These are phyloP conservation scores for Miscanthus lutarioriparius DNA, from an alignment of 176 grass and related monocot genomes.

Conservation along the genomic window DNA sequence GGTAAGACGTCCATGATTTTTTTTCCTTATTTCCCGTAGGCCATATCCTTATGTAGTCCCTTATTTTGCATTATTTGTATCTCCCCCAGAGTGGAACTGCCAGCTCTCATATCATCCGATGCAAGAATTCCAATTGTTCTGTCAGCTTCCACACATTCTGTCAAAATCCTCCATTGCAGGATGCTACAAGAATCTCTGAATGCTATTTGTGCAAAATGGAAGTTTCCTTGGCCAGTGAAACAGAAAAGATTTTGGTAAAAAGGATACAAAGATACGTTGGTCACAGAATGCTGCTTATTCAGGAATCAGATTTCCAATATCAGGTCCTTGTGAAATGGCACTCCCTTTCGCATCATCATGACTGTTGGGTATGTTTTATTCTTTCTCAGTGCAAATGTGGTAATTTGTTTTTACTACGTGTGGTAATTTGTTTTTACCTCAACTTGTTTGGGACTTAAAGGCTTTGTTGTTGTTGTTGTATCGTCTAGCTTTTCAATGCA, in stretches of 20 bases:
- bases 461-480: too few species aligned
- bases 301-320: constrained; percentile 41
- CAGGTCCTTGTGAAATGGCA: constrained; percentile 70
- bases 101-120: constrained; percentile 42
- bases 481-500: not conserved
- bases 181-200: constrained; percentile 20
- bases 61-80: constrained; percentile 17
- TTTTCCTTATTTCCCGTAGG: not conserved
- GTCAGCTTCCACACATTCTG: constrained; percentile 53
- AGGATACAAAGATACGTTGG: constrained; percentile 59
- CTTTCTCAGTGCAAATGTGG: not conserved
- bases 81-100: constrained; percentile 46
- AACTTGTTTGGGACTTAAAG: too few species aligned
- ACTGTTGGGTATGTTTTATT: constrained; percentile 58
- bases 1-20: constrained; percentile 21
- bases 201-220: constrained; percentile 45
- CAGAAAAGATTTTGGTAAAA: constrained; percentile 33
- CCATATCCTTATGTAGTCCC: not conserved
- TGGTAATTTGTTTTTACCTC: too few species aligned
- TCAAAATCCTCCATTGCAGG: constrained; percentile 46
- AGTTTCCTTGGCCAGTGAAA: not conserved
- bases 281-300: constrained; percentile 49
- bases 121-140: constrained; percentile 52
- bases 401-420: constrained; percentile 25
- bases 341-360: constrained; percentile 68